A percentile compares a stretch with the other conserved stretches of the same genome.
phyloP scores from a whole-genome alignment of 2,329 filamentous ascomycete genomes.

The Fusarium haematococcum region DNA sequence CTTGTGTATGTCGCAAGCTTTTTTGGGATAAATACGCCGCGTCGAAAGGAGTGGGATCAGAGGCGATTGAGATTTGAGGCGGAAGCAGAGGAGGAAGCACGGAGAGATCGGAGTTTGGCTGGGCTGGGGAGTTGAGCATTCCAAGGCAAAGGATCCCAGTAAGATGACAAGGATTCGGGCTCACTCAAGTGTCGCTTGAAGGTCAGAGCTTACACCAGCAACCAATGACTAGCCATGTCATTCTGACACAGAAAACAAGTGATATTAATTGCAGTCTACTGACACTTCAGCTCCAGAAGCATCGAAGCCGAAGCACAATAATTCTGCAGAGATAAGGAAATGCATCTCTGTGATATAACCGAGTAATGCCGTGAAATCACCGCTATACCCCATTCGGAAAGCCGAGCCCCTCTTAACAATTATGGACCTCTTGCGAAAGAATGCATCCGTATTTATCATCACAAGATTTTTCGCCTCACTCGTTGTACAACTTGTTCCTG shows the following conservation, averaged over 20 bases:
- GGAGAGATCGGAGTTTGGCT: background rate
- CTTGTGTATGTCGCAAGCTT: background rate
- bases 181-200: background rate
- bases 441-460: constrained; percentile 32
- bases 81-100: background rate
- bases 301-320: background rate
- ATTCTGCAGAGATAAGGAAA: background rate
- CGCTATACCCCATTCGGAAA: constrained; percentile 25
- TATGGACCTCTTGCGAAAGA: constrained; percentile 9
- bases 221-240: background rate
- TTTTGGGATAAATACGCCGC: background rate
- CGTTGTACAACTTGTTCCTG: background rate
- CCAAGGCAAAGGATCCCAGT: background rate
- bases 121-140: background rate
- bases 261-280: too few species aligned
- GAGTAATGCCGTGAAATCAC: constrained; percentile 11
- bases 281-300: background rate
- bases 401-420: constrained; percentile 25
- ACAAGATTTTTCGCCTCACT: constrained; percentile 14
- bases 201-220: background rate
- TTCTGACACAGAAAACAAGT: background rate
- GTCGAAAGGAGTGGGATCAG: background rate
- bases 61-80: background rate
- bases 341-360: constrained; percentile 7
- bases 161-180: background rate